These are phyloP conservation scores for Mangifera indica DNA, from an alignment of 345 rosid genomes.

Conservation along the genomic window DNA sequence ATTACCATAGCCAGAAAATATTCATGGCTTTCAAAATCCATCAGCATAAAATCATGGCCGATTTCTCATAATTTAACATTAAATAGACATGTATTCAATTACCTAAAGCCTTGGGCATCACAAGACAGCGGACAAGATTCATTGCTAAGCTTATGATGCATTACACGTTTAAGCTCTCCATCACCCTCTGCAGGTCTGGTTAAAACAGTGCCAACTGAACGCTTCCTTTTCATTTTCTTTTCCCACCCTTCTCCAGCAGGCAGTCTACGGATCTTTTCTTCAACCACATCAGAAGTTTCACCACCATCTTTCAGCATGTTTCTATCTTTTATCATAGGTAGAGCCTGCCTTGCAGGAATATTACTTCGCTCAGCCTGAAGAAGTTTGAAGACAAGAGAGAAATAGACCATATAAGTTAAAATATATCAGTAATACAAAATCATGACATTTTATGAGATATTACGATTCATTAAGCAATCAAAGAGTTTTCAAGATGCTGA, in stretches of 20 bases:
- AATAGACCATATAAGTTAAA: not conserved
- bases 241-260: constrained; percentile 67
- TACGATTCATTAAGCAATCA: not conserved
- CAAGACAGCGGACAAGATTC: constrained; percentile 37
- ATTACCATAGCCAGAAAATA: not conserved
- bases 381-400: constrained; percentile 5
- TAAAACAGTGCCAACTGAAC: constrained; percentile 43
- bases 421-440: not conserved
- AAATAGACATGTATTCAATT: constrained; percentile 12
- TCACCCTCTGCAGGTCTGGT: constrained; percentile 44
- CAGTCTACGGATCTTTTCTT: constrained; percentile 50
- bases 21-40: not conserved
- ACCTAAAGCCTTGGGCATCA: constrained; percentile 50
- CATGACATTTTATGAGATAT: not conserved
- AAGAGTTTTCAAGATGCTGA: not conserved
- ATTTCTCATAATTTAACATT: not conserved
- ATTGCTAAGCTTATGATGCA: constrained; percentile 39
- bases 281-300: constrained; percentile 42
- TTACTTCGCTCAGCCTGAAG: constrained; percentile 45
- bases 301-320: constrained; percentile 39
- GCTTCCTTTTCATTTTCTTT: constrained; percentile 52
- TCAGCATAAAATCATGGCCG: not conserved
- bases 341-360: constrained; percentile 32
- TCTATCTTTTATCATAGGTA: constrained; percentile 43
- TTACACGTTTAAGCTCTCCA: constrained; percentile 38